Conservation (phyloP, 1,284 basidiomycete genomes). For the Trametes hirsuta region DNA sequence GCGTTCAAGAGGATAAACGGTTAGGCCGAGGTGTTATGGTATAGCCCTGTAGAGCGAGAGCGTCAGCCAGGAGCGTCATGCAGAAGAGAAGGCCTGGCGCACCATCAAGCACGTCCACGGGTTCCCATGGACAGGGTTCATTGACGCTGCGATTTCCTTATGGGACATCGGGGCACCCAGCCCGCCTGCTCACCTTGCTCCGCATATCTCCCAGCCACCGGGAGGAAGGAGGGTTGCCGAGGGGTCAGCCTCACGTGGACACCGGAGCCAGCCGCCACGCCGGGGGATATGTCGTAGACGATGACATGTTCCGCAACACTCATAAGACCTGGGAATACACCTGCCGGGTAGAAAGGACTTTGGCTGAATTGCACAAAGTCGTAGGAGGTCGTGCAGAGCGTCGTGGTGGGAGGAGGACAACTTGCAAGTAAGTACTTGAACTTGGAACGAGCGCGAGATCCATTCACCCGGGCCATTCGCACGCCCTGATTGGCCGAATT, state of each 20-base stretch:
- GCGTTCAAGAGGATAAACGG: slow-evolving; percentile 12
- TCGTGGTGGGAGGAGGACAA: no score
- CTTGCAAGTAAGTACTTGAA: no score
- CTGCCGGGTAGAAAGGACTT: neutral
- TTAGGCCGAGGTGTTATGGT: slow-evolving; percentile 15
- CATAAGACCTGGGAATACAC: neutral
- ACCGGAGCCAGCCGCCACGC: neutral
- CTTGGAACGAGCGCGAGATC: no score
- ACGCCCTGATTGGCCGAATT: no score
- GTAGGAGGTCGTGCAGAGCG: no score
- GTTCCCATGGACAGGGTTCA: slow-evolving; percentile 6
- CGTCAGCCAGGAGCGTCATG: slow-evolving; percentile 15
- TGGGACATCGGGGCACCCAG: neutral
- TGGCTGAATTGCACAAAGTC: no score
- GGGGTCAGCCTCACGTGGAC: slow-evolving; percentile 12
- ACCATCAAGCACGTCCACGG: slow-evolving; percentile 11
- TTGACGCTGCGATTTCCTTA: slow-evolving; percentile 11
- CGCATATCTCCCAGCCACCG: slow-evolving; percentile 1
- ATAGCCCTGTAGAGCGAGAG: neutral
- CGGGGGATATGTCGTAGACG: neutral
- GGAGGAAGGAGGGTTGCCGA: slow-evolving; percentile 1
- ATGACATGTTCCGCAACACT: neutral
- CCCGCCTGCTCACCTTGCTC: neutral
- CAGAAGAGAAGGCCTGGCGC: slow-evolving; percentile 15
- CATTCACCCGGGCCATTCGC: no score